These are phyloP conservation scores for Colletotrichum sp. DNA, from an alignment of 2,329 filamentous ascomycete genomes.

Conservation along the genomic window DNA sequence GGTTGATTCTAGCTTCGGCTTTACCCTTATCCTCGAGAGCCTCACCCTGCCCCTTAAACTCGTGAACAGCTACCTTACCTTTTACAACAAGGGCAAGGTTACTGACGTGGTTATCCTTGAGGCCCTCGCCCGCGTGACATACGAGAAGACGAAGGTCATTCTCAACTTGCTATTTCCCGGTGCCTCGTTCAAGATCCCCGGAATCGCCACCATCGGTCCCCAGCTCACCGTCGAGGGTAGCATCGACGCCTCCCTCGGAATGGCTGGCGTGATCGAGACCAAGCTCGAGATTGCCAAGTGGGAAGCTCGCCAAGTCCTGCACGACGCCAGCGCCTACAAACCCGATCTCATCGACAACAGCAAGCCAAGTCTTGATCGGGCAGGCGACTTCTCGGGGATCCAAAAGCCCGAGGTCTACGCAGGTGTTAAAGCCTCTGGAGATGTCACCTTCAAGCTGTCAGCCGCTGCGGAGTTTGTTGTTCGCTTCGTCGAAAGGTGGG, in stretches of 20 bases:
- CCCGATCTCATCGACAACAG: slow-evolving; percentile 6
- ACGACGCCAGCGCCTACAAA: neutral
- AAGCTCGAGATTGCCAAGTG: slow-evolving; percentile 30
- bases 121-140: slow-evolving; percentile 23
- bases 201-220: slow-evolving; percentile 34
- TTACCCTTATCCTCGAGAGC: slow-evolving; percentile 28
- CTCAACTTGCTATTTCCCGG: slow-evolving; percentile 28
- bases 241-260: slow-evolving; percentile 24
- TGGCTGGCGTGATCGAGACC: slow-evolving; percentile 28
- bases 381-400: slow-evolving; percentile 15
- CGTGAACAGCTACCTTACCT: slow-evolving; percentile 27
- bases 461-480: no score
- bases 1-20: slow-evolving; percentile 30
- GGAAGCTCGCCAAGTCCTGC: slow-evolving; percentile 19
- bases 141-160: slow-evolving; percentile 24
- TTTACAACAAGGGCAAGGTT: slow-evolving; percentile 28
- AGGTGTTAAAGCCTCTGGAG: slow-evolving; percentile 20
- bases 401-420: slow-evolving; percentile 25
- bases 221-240: slow-evolving; percentile 27
- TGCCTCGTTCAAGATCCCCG: slow-evolving; percentile 31
- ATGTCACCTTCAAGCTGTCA: no score
- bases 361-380: slow-evolving; percentile 19
- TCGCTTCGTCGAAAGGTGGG: no score
- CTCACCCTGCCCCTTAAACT: slow-evolving; percentile 27
- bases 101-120: slow-evolving; percentile 29